These are phyloP conservation scores for Camelina hispida DNA, from an alignment of 345 rosid species.

Conservation along the genomic window DNA sequence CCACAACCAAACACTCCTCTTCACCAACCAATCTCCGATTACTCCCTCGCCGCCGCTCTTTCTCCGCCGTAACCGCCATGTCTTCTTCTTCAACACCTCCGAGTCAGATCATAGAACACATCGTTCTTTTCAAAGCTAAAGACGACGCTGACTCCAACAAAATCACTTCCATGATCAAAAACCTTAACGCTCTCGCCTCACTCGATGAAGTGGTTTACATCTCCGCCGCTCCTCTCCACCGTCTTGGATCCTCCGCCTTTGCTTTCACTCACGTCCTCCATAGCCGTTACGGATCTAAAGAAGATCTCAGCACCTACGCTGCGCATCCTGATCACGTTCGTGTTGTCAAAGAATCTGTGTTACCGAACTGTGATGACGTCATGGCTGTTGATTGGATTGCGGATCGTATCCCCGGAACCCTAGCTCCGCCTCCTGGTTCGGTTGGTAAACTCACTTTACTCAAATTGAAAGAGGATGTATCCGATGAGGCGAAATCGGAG, in stretches of 20 bases:
- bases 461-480: conserved; percentile 60
- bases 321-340: conserved; percentile 68
- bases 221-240: conserved; percentile 66
- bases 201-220: conserved; percentile 70
- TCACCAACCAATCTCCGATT: conserved; percentile 16
- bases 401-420: conserved; percentile 45
- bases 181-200: conserved; percentile 67
- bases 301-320: conserved; percentile 60
- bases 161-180: conserved; percentile 61
- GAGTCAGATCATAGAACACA: conserved; percentile 72
- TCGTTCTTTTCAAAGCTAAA: conserved; percentile 90
- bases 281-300: conserved; percentile 81
- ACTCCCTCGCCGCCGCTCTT: conserved; percentile 37
- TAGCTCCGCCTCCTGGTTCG: conserved; percentile 56
- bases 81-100: conserved; percentile 39
- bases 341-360: conserved; percentile 62
- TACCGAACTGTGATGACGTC: conserved; percentile 77
- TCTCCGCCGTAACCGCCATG: conserved; percentile 41
- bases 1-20: conserved; percentile 26
- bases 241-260: conserved; percentile 51
- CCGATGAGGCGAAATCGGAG: conserved; percentile 57
- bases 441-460: conserved; percentile 61
- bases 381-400: conserved; percentile 97
- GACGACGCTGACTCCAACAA: conserved; percentile 55
- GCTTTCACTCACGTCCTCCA: conserved; percentile 91